Conservation (phyloP, 129 eudicot species). For the Flaveria sonorensis region DNA sequence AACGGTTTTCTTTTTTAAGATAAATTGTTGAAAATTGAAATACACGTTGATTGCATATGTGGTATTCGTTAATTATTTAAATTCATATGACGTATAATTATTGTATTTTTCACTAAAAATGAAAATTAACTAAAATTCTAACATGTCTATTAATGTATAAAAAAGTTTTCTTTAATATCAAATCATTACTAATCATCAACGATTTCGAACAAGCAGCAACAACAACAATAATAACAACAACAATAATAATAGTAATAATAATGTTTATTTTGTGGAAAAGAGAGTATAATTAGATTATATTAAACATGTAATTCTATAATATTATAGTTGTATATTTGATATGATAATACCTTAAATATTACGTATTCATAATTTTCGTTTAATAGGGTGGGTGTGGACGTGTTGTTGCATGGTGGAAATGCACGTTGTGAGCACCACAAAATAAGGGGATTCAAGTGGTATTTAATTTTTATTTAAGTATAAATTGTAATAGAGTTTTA, state of each 20-base stretch:
- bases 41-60: slow-evolving; percentile 23
- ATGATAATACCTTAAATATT: neutral
- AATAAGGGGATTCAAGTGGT: slow-evolving; percentile 33
- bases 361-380: neutral
- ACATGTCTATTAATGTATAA: neutral
- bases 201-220: neutral
- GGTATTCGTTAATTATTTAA: neutral
- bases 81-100: neutral
- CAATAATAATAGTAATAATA: too few relatives aligned
- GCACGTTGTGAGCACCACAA: slow-evolving; percentile 44
- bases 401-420: slow-evolving; percentile 43
- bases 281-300: neutral
- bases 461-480: slow-evolving; percentile 1
- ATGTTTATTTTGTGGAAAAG: neutral
- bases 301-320: neutral
- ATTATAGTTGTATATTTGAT: neutral
- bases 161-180: neutral
- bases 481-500: slow-evolving; percentile 5
- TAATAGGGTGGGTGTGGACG: slow-evolving; percentile 28
- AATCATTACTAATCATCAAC: neutral
- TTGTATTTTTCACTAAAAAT: neutral
- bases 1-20: slow-evolving; percentile 31
- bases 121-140: neutral
- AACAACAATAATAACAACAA: too few relatives aligned
- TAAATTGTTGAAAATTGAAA: slow-evolving; percentile 17